Base-by-base conservation (phyloP, 768 basidiomycete genomes). In the Gloeophyllum trabeum region DNA sequence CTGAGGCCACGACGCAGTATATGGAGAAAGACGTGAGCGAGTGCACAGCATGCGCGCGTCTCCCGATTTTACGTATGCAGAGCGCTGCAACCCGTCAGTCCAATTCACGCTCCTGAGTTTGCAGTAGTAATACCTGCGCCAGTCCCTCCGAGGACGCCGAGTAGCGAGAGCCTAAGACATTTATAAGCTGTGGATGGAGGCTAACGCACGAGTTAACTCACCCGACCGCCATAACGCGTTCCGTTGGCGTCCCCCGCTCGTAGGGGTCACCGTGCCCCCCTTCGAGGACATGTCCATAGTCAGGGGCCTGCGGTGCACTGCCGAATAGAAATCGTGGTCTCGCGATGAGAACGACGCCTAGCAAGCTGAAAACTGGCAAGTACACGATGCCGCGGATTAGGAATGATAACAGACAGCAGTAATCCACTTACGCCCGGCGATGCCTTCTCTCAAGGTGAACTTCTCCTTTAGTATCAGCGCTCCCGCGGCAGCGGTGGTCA, bases 271-370 rank as follows among this genome's bases (percentile, higher is more conserved):
- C 48, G n/a, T 46, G 48, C 1, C 46, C 42, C 0, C 32, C 26
- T 20, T 35, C 23, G 28, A 30, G 28, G 28, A 16, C 16, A 7
- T 13, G 36, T 44, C 5, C 40, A 18, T n/a, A n/a, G n/a, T 30
- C 40, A 25, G 25, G 30, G 3, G 35, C 38, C 26, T 32, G n/a
- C n/a, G n/a, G n/a, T n/a, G n/a, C n/a, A 62, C 7, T 48, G 21
- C 80, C 81, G 50, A 96, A 93, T 5, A 96, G 50, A 40, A 78
- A 76, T 1, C 69, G 61, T 0, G 91, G 91, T 25, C 86, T 69
- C 7, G 89, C 85, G 39, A 96, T 88, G 5, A 91, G 65, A 12
- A 92, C 56, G 6, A 90, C 87, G 0, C 90, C 91, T 6, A 72
- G 34, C 24, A 93, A 66, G 56, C 85, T 81, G 37, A 71, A 67